phyloP scores from a whole-genome alignment of 805 yeast genomes.

The Wickerhamomyces pijperi region DNA sequence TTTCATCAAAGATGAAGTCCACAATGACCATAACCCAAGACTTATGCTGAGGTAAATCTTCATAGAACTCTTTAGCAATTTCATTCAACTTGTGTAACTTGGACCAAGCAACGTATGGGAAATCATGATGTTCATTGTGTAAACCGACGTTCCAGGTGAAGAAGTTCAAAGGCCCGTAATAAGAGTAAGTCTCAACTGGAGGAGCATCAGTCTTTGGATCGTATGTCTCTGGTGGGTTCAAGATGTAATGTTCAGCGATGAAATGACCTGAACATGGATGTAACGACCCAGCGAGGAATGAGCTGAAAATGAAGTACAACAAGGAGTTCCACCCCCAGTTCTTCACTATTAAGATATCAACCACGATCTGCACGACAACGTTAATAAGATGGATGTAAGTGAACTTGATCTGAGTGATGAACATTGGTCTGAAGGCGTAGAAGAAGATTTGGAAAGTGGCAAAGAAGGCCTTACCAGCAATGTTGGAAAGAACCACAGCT shows the following conservation, averaged over 20 bases:
- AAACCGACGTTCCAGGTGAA: conserved; percentile 90
- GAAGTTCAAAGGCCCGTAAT: conserved; percentile 69
- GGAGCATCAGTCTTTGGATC: conserved; percentile 25
- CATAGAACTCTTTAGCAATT: conserved; percentile 74
- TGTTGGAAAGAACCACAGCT: conserved; percentile 60
- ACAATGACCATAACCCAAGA: conserved; percentile 73
- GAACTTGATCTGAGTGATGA: conserved; percentile 62
- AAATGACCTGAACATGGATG: conserved; percentile 96
- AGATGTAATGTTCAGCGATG: conserved; percentile 85
- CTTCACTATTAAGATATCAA: conserved; percentile 46
- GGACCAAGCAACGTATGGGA: conserved; percentile 90
- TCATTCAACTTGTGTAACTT: conserved; percentile 50
- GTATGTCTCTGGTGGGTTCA: conserved; percentile 39
- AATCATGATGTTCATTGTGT: conserved; percentile 93
- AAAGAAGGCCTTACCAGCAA: conserved; percentile 81
- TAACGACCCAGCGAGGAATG: conserved; percentile 81
- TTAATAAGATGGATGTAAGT: conserved; percentile 69
- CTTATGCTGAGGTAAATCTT: conserved; percentile 61
- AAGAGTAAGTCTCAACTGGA: conserved; percentile 78
- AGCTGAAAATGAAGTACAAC: conserved; percentile 57
- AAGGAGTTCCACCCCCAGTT: conserved; percentile 57
- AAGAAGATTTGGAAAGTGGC: conserved; percentile 84
- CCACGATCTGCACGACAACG: conserved; percentile 40
- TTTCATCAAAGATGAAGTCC: conserved; percentile 57
- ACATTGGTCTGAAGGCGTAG: conserved; percentile 86